Evolutionary conservation across 768 basidiomycete genomes (phyloP), one percentile per base, ranked within the genome.

Genomic region (Suillus placidus): DNA sequence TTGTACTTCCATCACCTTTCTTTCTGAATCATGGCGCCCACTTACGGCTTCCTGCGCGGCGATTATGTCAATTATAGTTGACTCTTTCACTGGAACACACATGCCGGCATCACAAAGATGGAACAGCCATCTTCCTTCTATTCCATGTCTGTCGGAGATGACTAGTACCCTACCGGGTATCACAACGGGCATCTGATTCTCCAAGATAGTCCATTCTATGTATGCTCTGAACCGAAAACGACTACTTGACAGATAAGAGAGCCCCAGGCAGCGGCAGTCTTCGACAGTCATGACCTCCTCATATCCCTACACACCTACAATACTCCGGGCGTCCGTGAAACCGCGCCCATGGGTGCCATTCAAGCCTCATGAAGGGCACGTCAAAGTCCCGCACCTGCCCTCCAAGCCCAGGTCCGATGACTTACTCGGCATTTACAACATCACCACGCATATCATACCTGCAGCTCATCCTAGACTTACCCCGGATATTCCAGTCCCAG

Each of bases 361-460:
- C 23, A 26, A 23, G 13, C 43, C 47, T 4, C 70, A 71, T 37
- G 74, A 76, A 8, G 65, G 49, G 18, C 38, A 37, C 12, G 6
- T 42, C 40, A 30, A 57, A 20, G 64, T 68, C 0, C 76, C 76
- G 0, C 9, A 52, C 0, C 34, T 76, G 23, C 74, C 76, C 16
- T 64, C 63, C 38, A 69, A 70, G 23, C 60, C 63, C 13, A 69
- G 76, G 35, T 42, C 63, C 6, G 26, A 64, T n/a, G n/a, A 66
- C 35, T 74, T 77, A 61, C 51, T 45, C 43, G 67, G 67, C 6
- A 37, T 61, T 4, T 77, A 74, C 61, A 66, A 42, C 6, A 68
- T 76, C 61, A 77, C 66, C 18, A 77, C 77, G 14, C 76, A 77
- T 23, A 49, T 77, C 64, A 61, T 77, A 52, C 77, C 74, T 0